Evolutionary conservation across 305 asterid species (phyloP).

Genomic region (Striga hermonthica): DNA sequence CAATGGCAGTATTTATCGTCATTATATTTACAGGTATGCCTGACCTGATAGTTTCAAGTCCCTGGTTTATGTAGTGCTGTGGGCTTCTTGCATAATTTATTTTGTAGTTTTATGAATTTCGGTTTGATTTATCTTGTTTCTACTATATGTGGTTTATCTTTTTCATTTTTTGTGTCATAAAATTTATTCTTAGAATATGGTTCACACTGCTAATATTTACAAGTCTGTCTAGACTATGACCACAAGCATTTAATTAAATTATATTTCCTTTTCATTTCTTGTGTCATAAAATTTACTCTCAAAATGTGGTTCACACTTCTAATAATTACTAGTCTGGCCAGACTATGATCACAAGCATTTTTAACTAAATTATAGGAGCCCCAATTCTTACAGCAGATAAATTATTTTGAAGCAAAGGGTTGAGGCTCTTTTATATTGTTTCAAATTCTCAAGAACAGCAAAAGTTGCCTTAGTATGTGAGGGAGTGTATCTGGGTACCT

Average conservation of each 20-base stretch:
- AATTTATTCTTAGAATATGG: not conserved
- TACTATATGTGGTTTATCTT: constrained; percentile 9
- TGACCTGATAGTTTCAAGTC: constrained; percentile 16
- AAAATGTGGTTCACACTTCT: too few species aligned
- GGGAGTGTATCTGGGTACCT: not conserved
- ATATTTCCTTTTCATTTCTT: too few species aligned
- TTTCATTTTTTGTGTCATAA: constrained; percentile 2
- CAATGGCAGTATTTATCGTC: constrained; percentile 83
- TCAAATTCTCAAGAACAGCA: constrained; percentile 1
- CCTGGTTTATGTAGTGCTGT: constrained; percentile 2
- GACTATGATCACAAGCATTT: too few species aligned
- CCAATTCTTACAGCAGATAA: constrained; percentile 6
- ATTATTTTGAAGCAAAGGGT: constrained; percentile 15
- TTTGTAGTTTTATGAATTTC: constrained; percentile 26
- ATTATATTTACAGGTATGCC: constrained; percentile 76
- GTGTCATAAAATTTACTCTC: too few species aligned
- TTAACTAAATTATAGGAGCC: not conserved
- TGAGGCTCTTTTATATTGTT: not conserved
- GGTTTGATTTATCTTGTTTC: constrained; percentile 5
- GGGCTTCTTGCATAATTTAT: not conserved
- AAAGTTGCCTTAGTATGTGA: not conserved
- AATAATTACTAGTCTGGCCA: too few species aligned
- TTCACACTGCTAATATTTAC: not conserved
- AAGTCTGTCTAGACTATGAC: not conserved
- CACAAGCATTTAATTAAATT: too few species aligned